Conservation (phyloP, 306 rosid species). For the Casuarina equisetifolia region DNA sequence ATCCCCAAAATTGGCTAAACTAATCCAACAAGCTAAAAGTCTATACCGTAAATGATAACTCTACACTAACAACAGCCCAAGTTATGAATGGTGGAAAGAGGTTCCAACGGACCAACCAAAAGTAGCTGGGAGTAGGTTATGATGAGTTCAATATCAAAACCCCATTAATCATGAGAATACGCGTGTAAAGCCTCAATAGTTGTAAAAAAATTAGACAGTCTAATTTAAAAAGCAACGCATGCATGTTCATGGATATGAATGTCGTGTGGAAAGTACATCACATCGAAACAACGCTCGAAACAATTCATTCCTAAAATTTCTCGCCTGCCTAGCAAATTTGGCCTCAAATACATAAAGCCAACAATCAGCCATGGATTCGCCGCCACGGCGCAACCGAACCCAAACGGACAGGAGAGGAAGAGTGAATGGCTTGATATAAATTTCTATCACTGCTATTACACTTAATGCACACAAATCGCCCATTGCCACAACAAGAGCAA, state of each 20-base stretch:
- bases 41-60: neutral
- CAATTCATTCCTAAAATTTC: conserved; percentile 3
- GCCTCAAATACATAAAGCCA: neutral
- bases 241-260: neutral
- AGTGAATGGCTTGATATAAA: neutral
- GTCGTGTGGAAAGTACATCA: neutral
- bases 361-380: neutral
- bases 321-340: neutral
- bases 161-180: neutral
- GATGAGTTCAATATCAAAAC: neutral
- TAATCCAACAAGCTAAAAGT: neutral
- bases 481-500: neutral
- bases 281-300: neutral
- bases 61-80: neutral
- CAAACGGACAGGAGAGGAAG: too few species aligned
- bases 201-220: neutral
- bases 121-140: neutral
- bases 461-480: neutral
- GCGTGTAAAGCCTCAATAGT: neutral
- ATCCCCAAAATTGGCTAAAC: neutral
- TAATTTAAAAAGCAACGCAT: neutral
- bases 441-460: neutral
- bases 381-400: neutral
- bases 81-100: neutral
- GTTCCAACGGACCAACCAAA: neutral